These are phyloP conservation scores for Penicillium ucsense DNA, from an alignment of 495 filamentous ascomycete species.

Conservation along the genomic window DNA sequence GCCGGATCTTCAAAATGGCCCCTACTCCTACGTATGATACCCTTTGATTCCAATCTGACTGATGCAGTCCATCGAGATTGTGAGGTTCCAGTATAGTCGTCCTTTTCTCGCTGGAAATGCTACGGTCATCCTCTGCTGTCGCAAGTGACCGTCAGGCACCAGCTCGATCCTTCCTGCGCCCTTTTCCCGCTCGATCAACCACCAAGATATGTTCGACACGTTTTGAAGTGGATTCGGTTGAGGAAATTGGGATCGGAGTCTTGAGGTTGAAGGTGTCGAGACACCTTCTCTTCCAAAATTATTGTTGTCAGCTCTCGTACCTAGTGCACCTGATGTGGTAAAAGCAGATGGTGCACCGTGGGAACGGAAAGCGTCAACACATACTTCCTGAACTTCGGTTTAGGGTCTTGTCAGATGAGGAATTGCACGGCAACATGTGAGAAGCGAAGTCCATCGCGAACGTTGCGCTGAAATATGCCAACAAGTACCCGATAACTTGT, in stretches of 20 bases:
- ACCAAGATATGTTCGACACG: slow-evolving; percentile 15
- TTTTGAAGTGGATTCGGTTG: too few species aligned
- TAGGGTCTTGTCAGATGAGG: slow-evolving; percentile 77
- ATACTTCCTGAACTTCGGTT: slow-evolving; percentile 52
- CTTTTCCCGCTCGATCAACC: slow-evolving; percentile 33
- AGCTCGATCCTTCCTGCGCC: slow-evolving; percentile 71
- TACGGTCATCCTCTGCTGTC: slow-evolving; percentile 18
- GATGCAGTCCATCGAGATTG: slow-evolving; percentile 37
- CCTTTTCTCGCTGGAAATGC: slow-evolving; percentile 64
- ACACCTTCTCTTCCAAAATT: slow-evolving; percentile 70
- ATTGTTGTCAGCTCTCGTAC: slow-evolving; percentile 53
- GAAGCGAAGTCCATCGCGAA: slow-evolving; percentile 12
- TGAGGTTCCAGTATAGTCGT: slow-evolving; percentile 58
- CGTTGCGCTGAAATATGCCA: slow-evolving; percentile 25
- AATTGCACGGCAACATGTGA: slow-evolving; percentile 9
- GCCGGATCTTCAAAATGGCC: slow-evolving; percentile 39
- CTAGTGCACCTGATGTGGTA: slow-evolving; percentile 13
- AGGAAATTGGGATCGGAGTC: slow-evolving; percentile 39
- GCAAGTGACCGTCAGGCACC: slow-evolving; percentile 43
- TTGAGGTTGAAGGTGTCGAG: slow-evolving; percentile 60
- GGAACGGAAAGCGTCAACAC: slow-evolving; percentile 35
- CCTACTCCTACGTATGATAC: slow-evolving; percentile 54
- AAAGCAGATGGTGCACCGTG: slow-evolving; percentile 7
- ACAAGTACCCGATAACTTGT: slow-evolving; percentile 13
- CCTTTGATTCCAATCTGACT: slow-evolving; percentile 31